Evolutionary conservation across 805 yeast genomes (phyloP), one percentile per base, ranked within the genome.

Genomic region (Metschnikowia arizonensis): DNA sequence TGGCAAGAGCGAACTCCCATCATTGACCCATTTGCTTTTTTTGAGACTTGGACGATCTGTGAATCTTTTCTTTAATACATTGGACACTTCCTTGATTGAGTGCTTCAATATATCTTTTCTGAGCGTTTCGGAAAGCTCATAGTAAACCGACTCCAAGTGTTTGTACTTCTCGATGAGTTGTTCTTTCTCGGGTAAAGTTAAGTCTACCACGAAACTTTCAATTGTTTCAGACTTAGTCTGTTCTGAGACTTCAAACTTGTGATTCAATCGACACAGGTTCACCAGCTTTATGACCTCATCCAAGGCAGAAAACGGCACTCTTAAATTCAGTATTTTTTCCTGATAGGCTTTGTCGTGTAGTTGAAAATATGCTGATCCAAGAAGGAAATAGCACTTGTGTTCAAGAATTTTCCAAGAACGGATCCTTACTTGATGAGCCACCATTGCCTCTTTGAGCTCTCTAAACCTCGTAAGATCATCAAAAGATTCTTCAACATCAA

Each of bases 371-470:
- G 85, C 78, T 1, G 89, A 79, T 0, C 88, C 97, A 21, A 85
- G 68, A 50, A 88, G 78, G 58, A 90, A 91, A 57, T 79, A 84
- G 35, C 83, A 74, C 42, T 90, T 82, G 60, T 93, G 97, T 12
- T 87, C 64, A 9, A 80, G 56, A 41, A 87, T 84, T 26, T 74
- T 53, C 79, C 81, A 75, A 11, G 67, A 57, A 49, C 85, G 64
- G 9, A 76, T 55, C 42, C 74, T 66, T 7, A 55, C 11, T 41
- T 60, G 62, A 1, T 55, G 42, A 2, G 48, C 31, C 12, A 54
- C 50, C n/a, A 65, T 58, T 8, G 47, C 46, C 9, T 68, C 74
- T 41, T 61, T 60, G 40, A 44, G 32, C 24, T 48, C 45, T 31
- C 33, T 39, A 18, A 43, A 45, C 30, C 40, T 36, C 2, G 39